Evolutionary conservation across 108 stramenopile genomes (phyloP).

Genomic region (Fragilaria radians): DNA sequence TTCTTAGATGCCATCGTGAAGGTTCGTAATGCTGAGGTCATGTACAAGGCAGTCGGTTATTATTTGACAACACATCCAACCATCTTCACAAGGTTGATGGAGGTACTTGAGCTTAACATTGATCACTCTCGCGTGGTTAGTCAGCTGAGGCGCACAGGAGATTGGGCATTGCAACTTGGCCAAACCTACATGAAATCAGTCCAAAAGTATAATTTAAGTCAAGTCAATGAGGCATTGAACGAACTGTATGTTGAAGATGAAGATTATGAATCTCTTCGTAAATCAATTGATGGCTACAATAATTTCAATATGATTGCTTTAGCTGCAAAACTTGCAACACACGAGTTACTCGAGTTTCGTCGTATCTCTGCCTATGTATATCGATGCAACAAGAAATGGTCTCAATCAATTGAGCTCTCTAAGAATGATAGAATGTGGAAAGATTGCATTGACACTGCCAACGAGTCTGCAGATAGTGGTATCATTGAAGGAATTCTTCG

Average conservation of each 20-base stretch:
- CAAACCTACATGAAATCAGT: conserved; percentile 94
- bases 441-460: conserved; percentile 99
- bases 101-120: conserved; percentile 88
- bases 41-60: conserved; percentile 97
- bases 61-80: conserved; percentile 89
- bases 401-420: conserved; percentile 90
- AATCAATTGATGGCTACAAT: conserved; percentile 97
- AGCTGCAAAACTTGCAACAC: conserved; percentile 93
- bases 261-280: conserved; percentile 93
- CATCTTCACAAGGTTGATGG: conserved; percentile 90
- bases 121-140: conserved; percentile 98
- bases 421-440: conserved; percentile 99
- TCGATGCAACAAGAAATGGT: conserved; percentile 96
- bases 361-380: conserved; percentile 98
- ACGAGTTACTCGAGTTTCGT: conserved; percentile 98
- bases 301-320: conserved; percentile 99
- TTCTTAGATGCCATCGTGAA: conserved; percentile 95
- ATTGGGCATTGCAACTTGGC: conserved; percentile 87
- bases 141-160: conserved; percentile 91
- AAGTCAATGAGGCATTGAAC: conserved; percentile 99
- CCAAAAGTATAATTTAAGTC: conserved; percentile 93
- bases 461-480: conserved; percentile 86
- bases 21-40: conserved; percentile 96
- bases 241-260: conserved; percentile 97
- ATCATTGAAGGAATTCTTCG: conserved; percentile 93